Base-by-base conservation (phyloP, 1,284 basidiomycete species). In the Bjerkandera adusta region DNA sequence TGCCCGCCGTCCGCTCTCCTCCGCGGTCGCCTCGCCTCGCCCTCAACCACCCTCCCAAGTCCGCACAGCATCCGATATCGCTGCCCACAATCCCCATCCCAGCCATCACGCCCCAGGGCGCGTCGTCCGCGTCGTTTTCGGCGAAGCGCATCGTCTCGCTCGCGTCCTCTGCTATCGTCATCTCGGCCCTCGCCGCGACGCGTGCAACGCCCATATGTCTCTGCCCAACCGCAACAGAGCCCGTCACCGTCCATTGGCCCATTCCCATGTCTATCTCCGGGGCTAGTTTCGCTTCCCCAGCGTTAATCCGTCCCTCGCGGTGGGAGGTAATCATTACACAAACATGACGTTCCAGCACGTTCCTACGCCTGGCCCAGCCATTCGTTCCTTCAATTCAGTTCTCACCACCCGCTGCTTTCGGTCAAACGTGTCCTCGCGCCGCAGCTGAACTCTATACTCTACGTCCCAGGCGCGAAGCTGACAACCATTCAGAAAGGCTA, bases 61-160 rank as follows among this genome's bases (percentile, higher is more conserved):
- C 45, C 24, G 36, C 5, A 15, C 49, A 21, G 39, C 37, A 40
- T 39, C 48, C 38, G 47, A 38, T 22, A 37, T 35, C 36, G 43
- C 43, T 36, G 25, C 38, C 18, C 41, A 15, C 13, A 29, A 32
- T 41, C 41, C 32, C 32, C 6, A 11, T 25, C 32, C 41, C 41
- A 43, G 32, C 21, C 26, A 42, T 20, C 27, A n/a, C 24, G 20
- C n/a, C n/a, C n/a, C n/a, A n/a, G n/a, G n/a, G n/a, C n/a, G n/a
- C n/a, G n/a, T n/a, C n/a, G n/a, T n/a, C n/a, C n/a, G n/a, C n/a
- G n/a, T n/a, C n/a, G n/a, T n/a, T n/a, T n/a, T n/a, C n/a, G n/a
- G n/a, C n/a, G n/a, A n/a, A n/a, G n/a, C n/a, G n/a, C n/a, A n/a
- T n/a, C n/a, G n/a, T n/a, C n/a, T n/a, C n/a, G n/a, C n/a, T n/a